Percentiles rank a stretch among this genome's conserved stretches.
These are phyloP conservation scores for Pulveroboletus sp. DNA, from an alignment of 768 basidiomycete genomes.

Conservation along the genomic window DNA sequence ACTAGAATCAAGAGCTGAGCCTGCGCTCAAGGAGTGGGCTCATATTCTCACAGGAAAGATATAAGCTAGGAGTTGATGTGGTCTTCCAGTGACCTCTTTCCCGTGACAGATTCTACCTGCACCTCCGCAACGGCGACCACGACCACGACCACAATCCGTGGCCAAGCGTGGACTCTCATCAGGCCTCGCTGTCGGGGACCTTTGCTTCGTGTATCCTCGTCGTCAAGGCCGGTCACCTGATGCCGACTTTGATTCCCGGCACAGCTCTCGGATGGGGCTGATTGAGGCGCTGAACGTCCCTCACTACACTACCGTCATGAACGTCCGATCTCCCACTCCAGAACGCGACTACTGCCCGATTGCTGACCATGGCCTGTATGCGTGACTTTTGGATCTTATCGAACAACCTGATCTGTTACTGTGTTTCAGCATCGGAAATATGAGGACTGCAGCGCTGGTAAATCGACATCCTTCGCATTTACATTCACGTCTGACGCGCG, in stretches of 20 bases:
- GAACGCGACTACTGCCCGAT: slow-evolving; percentile 70
- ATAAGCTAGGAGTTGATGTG: no score
- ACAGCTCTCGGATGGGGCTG: background rate
- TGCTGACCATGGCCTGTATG: slow-evolving; percentile 76
- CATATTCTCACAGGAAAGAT: no score
- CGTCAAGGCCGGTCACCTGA: no score
- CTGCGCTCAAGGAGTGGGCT: background rate
- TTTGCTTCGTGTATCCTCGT: no score
- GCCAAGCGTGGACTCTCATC: no score
- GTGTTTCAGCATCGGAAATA: slow-evolving; percentile 65
- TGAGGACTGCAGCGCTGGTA: slow-evolving; percentile 75
- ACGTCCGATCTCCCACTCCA: slow-evolving; percentile 37
- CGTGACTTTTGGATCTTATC: slow-evolving; percentile 2
- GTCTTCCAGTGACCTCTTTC: no score
- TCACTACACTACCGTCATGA: slow-evolving; percentile 31
- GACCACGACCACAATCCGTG: no score
- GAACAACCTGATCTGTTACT: slow-evolving; percentile 4
- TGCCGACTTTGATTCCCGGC: background rate
- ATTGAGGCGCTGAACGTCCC: background rate
- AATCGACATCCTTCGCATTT: slow-evolving; percentile 10
- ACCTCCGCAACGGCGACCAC: no score
- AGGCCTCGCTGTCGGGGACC: no score
- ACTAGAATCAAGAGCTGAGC: background rate
- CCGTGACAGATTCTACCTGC: no score
- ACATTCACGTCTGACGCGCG: slow-evolving; percentile 2